Evolutionary conservation across 805 yeast genomes (phyloP).

Genomic region (Blastobotrys chiropterorum): DNA sequence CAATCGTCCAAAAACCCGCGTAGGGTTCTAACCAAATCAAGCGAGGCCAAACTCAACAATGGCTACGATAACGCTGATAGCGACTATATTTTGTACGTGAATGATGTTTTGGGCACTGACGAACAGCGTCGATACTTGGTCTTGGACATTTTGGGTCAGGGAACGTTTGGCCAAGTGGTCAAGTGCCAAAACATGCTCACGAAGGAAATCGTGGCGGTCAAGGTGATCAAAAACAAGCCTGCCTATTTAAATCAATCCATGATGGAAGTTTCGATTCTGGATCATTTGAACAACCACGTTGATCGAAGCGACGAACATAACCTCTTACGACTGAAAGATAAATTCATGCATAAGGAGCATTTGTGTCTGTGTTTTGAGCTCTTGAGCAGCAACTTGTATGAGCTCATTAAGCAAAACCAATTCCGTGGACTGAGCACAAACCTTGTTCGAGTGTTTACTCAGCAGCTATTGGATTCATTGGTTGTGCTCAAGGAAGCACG

Average conservation of each 20-base stretch:
- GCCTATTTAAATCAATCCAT: slow-evolving; percentile 87
- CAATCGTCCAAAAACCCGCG: slow-evolving; percentile 82
- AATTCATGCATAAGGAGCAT: slow-evolving; percentile 88
- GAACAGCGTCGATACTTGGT: slow-evolving; percentile 85
- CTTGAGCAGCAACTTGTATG: slow-evolving; percentile 81
- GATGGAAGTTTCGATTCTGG: slow-evolving; percentile 82
- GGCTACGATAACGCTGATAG: slow-evolving; percentile 85
- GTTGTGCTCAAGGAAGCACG: slow-evolving; percentile 74
- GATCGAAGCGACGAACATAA: slow-evolving; percentile 69
- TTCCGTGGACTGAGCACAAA: slow-evolving; percentile 83
- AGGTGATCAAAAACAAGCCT: slow-evolving; percentile 86
- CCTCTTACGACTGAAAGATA: slow-evolving; percentile 73
- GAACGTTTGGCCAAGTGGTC: slow-evolving; percentile 97
- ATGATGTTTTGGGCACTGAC: slow-evolving; percentile 83
- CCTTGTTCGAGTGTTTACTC: slow-evolving; percentile 68
- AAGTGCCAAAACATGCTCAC: slow-evolving; percentile 78
- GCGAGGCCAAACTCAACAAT: slow-evolving; percentile 71
- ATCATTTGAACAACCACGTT: slow-evolving; percentile 64
- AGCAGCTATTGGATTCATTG: slow-evolving; percentile 76
- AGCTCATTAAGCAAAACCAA: slow-evolving; percentile 84
- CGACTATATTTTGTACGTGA: slow-evolving; percentile 89
- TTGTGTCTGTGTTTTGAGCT: slow-evolving; percentile 84
- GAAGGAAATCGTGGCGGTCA: slow-evolving; percentile 88
- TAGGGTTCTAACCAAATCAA: slow-evolving; percentile 87
- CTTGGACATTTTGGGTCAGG: slow-evolving; percentile 86